phyloP scores from a whole-genome alignment of 2,329 filamentous ascomycete species.

The Fusarium continuum region DNA sequence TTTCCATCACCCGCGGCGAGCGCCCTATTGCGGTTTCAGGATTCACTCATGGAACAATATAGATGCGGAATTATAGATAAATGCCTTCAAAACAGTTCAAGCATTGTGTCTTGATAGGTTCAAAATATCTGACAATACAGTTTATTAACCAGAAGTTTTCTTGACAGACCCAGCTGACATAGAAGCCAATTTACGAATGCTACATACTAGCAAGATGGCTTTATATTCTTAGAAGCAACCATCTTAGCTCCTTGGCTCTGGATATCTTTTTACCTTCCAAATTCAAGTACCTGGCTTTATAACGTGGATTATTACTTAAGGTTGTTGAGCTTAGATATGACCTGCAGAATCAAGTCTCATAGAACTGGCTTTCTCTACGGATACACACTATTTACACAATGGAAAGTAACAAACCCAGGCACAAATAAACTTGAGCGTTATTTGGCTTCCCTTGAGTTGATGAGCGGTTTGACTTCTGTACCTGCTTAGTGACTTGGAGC shows the following conservation, averaged over 20 bases:
- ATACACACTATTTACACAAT: too few relatives aligned
- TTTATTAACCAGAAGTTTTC: background rate
- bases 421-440: background rate
- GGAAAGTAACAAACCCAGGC: too few relatives aligned
- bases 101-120: background rate
- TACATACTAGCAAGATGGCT: too few relatives aligned
- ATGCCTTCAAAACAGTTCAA: background rate
- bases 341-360: too few relatives aligned
- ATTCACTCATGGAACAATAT: background rate
- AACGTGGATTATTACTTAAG: too few relatives aligned
- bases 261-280: too few relatives aligned
- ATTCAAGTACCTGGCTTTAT: too few relatives aligned
- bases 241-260: too few relatives aligned
- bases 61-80: background rate
- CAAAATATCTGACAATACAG: background rate
- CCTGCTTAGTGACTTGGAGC: constrained; percentile 3
- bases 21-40: background rate
- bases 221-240: too few relatives aligned
- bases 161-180: background rate
- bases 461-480: background rate
- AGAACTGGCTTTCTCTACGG: background rate
- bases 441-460: background rate
- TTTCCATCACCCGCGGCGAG: background rate
- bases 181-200: background rate
- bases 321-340: too few relatives aligned